Conservation (phyloP, 768 basidiomycete genomes). For the Russula olivacea region DNA sequence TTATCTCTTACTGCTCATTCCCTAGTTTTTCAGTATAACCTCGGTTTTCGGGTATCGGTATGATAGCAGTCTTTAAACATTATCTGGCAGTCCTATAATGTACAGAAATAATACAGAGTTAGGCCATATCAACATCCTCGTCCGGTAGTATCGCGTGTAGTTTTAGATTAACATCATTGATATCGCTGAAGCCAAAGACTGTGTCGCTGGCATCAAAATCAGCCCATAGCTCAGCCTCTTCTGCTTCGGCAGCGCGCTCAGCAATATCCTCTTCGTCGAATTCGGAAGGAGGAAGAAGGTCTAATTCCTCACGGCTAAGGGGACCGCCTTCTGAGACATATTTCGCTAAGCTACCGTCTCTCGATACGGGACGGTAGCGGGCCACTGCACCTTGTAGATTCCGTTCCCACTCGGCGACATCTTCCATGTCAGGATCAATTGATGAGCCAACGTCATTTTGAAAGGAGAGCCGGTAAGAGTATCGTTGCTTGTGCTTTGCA, state of each 20-base stretch:
- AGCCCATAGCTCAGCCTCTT: conserved; percentile 39
- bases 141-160: not conserved
- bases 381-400: conserved; percentile 41
- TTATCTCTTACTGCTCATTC: not conserved
- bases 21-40: not conserved
- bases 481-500: conserved; percentile 42
- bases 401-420: conserved; percentile 53
- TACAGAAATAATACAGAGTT: conserved; percentile 4
- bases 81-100: not conserved
- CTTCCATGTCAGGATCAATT: conserved; percentile 68
- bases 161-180: not conserved
- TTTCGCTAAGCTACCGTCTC: not conserved
- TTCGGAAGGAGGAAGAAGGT: conserved; percentile 25
- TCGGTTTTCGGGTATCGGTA: not conserved
- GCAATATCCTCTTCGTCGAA: conserved; percentile 48
- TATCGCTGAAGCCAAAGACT: conserved; percentile 9
- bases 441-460: conserved; percentile 67
- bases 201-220: conserved; percentile 14
- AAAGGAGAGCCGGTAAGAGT: conserved; percentile 59
- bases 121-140: conserved; percentile 20
- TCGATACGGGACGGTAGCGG: not conserved
- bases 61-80: not conserved
- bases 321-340: not conserved
- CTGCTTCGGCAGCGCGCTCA: conserved; percentile 54
- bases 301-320: conserved; percentile 4